These are phyloP conservation scores for Prunus padus DNA, from an alignment of 306 rosid species.

Conservation along the genomic window DNA sequence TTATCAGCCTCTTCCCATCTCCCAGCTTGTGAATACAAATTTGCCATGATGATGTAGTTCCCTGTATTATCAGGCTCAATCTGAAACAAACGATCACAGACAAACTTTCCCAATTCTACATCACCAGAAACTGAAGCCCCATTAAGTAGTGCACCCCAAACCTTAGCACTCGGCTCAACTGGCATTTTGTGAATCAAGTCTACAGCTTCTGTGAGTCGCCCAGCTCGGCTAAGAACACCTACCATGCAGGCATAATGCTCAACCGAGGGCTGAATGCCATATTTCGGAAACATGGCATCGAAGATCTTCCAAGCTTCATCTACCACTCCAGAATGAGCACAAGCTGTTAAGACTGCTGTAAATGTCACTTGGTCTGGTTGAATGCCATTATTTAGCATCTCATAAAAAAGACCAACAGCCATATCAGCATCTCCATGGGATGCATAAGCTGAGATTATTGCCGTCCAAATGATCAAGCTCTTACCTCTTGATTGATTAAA, in stretches of 20 bases:
- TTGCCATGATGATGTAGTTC: conserved; percentile 82
- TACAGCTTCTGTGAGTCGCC: conserved; percentile 67
- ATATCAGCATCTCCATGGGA: conserved; percentile 62
- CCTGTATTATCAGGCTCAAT: conserved; percentile 81
- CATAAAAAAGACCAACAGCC: conserved; percentile 52
- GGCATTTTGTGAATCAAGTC: conserved; percentile 65
- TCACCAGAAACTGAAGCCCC: conserved; percentile 78
- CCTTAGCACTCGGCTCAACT: conserved; percentile 71
- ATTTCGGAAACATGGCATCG: conserved; percentile 40
- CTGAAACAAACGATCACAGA: conserved; percentile 54
- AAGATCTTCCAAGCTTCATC: conserved; percentile 83
- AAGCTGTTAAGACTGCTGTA: conserved; percentile 64
- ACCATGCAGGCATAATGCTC: conserved; percentile 96
- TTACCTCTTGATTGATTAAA: conserved; percentile 53
- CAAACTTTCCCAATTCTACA: conserved; percentile 69
- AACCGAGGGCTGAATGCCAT: conserved; percentile 58
- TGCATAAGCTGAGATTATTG: conserved; percentile 81
- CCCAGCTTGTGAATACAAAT: conserved; percentile 69
- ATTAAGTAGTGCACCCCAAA: conserved; percentile 85
- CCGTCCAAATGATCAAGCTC: conserved; percentile 70
- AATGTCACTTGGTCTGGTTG: conserved; percentile 77
- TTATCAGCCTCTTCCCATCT: conserved; percentile 76
- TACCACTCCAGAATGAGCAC: conserved; percentile 74
- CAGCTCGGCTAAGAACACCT: conserved; percentile 77
- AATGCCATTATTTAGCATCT: conserved; percentile 62